Base-by-base conservation (phyloP, 1,139 yeast species). In the Candida smagusa region DNA sequence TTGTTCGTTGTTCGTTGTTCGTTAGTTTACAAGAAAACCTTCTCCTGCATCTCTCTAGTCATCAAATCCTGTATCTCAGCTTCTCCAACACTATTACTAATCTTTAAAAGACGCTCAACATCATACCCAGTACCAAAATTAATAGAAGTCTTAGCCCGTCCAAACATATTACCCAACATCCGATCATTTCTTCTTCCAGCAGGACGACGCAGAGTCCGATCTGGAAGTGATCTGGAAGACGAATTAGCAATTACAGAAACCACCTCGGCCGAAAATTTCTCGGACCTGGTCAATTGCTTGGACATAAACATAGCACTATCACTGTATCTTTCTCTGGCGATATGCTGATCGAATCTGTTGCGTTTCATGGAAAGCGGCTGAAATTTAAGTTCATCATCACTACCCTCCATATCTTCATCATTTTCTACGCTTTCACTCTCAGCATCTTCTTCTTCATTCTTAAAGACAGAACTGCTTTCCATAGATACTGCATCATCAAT, bases 41-140 rank as follows among this genome's bases (percentile, higher is more conserved):
- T 44, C 35, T 54, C 49, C 38, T 60, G 65, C 23, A 57, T 30
- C 34, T 60, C 58, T 31, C 52, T 36, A 11, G 53, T 50, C 43
- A 59, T 40, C 42, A 61, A 39, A 30, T 51, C 52, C 34, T 58
- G 48, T 19, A 54, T 28, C n/a, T 40, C 52, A 3, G 30, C 29
- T 37, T 40, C 45, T 6, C 49, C 53, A 7, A 47, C 39, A 7
- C 42, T 44, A 13, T 39, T 29, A 12, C 43, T 40, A 25, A 46
- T 30, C 24, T 36, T 30, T 4, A 42, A 31, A 6, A 43, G 28
- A 23, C 34, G 37, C 7, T 33, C 43, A 7, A 37, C 35, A 13
- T 45, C 44, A 16, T 41, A 44, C 2, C 45, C 43, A 16, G 36
- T n/a, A n/a, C 23, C 28, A 30, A 35, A 27, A 21, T 27, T 31